Conservation (phyloP, 805 yeast species). For the Priceomyces medius region DNA sequence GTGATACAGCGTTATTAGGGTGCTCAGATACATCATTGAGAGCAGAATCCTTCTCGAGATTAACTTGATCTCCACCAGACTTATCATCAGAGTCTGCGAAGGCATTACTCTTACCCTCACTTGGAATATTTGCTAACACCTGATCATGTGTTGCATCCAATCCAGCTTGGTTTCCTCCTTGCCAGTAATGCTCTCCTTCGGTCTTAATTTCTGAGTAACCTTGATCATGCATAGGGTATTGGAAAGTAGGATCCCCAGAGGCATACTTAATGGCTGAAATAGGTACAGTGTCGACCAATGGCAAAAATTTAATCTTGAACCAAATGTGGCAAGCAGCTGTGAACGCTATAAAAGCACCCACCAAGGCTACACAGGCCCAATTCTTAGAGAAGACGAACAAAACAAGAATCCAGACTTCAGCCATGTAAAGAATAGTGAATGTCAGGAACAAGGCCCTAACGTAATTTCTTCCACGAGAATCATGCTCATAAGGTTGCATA, state of each 20-base stretch:
- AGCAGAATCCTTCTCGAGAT: neutral
- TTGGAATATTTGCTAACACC: constrained; percentile 21
- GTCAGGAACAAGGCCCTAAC: constrained; percentile 71
- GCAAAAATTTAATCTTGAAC: constrained; percentile 57
- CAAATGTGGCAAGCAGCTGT: constrained; percentile 62
- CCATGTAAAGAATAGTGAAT: constrained; percentile 69
- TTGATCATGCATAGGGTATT: constrained; percentile 65
- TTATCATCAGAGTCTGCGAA: constrained; percentile 4
- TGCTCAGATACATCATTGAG: constrained; percentile 2
- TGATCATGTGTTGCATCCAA: constrained; percentile 20
- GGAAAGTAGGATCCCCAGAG: constrained; percentile 39
- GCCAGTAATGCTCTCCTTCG: constrained; percentile 50
- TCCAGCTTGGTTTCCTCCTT: constrained; percentile 44
- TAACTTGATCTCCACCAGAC: constrained; percentile 7
- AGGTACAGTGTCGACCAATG: constrained; percentile 69
- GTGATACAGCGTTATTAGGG: constrained; percentile 12
- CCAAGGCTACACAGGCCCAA: constrained; percentile 76
- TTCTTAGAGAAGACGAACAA: constrained; percentile 73
- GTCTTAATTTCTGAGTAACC: constrained; percentile 58
- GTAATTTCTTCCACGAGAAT: constrained; percentile 71
- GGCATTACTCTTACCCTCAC: constrained; percentile 6
- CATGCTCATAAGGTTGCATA: constrained; percentile 51
- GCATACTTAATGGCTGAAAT: constrained; percentile 56
- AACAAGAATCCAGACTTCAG: constrained; percentile 67
- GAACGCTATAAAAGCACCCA: constrained; percentile 55